Conservation (phyloP, 345 rosid genomes). For the Aegle marmelos region DNA sequence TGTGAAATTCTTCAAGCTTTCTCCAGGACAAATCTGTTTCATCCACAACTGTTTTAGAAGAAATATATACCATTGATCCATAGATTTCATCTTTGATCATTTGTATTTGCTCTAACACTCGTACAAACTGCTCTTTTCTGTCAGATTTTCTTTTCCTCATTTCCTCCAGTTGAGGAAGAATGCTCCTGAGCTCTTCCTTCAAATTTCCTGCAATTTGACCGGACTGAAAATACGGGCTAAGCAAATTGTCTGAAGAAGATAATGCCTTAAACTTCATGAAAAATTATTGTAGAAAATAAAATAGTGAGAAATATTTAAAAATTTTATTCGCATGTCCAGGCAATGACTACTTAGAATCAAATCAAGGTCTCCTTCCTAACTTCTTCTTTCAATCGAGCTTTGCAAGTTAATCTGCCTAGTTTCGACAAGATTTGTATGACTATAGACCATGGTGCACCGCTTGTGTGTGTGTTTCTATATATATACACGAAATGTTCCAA, state of each 20-base stretch:
- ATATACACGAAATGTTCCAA: too few relatives aligned
- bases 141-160: constrained; percentile 75
- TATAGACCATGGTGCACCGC: background rate
- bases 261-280: background rate
- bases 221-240: constrained; percentile 37
- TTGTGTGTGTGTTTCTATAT: too few relatives aligned
- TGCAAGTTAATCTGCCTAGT: background rate
- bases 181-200: constrained; percentile 71
- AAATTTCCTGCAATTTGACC: constrained; percentile 76
- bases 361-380: background rate
- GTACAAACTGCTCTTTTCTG: constrained; percentile 73
- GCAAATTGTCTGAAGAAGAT: background rate
- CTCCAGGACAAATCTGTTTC: constrained; percentile 76
- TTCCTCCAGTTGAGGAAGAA: constrained; percentile 86
- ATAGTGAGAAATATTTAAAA: background rate
- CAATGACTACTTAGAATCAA: background rate
- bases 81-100: constrained; percentile 54
- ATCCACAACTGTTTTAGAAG: constrained; percentile 34
- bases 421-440: background rate
- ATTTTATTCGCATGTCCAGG: background rate
- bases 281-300: background rate
- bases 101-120: constrained; percentile 55
- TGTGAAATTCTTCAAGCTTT: constrained; percentile 74
- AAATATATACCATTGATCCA: constrained; percentile 37
- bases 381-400: background rate